Conservation (phyloP, 2,329 filamentous ascomycete genomes). For the Amphichorda felina region DNA sequence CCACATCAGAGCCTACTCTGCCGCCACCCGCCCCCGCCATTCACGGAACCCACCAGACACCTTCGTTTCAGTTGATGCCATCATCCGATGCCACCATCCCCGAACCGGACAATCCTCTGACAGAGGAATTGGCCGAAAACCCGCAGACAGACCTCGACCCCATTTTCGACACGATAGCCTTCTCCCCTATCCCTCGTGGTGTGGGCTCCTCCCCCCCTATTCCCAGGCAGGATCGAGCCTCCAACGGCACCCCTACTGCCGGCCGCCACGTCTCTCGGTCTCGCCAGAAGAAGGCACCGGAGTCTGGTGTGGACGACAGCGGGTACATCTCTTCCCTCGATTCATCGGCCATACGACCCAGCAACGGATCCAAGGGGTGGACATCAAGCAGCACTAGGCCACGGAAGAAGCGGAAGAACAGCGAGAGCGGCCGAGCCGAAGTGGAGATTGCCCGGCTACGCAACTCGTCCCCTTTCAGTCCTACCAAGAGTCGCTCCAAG, state of each 20-base stretch:
- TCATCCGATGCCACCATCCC: slow-evolving; percentile 72
- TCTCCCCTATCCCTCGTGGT: slow-evolving; percentile 56
- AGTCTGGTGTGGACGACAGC: slow-evolving; percentile 67
- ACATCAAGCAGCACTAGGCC: slow-evolving; percentile 74
- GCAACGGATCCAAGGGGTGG: slow-evolving; percentile 49
- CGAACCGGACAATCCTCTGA: slow-evolving; percentile 51
- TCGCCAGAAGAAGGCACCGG: slow-evolving; percentile 52
- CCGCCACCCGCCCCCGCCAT: slow-evolving; percentile 33
- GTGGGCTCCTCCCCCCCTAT: slow-evolving; percentile 91
- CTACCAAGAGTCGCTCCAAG: slow-evolving; percentile 54
- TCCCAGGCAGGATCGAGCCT: slow-evolving; percentile 30
- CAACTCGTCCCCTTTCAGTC: slow-evolving; percentile 87
- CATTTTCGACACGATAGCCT: slow-evolving; percentile 38
- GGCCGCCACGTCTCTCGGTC: slow-evolving; percentile 29
- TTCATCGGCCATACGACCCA: slow-evolving; percentile 72
- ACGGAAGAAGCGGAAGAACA: slow-evolving; percentile 57
- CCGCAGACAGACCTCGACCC: slow-evolving; percentile 26
- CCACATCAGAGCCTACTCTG: slow-evolving; percentile 33
- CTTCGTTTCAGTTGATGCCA: background rate
- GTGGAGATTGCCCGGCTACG: slow-evolving; percentile 91
- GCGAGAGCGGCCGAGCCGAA: slow-evolving; percentile 44
- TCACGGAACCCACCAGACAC: slow-evolving; percentile 12
- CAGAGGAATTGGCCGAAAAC: slow-evolving; percentile 32
- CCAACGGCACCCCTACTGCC: background rate
- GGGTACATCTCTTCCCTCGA: slow-evolving; percentile 95